phyloP scores from a whole-genome alignment of 2,329 filamentous ascomycete genomes.

The Massarina eburnea region DNA sequence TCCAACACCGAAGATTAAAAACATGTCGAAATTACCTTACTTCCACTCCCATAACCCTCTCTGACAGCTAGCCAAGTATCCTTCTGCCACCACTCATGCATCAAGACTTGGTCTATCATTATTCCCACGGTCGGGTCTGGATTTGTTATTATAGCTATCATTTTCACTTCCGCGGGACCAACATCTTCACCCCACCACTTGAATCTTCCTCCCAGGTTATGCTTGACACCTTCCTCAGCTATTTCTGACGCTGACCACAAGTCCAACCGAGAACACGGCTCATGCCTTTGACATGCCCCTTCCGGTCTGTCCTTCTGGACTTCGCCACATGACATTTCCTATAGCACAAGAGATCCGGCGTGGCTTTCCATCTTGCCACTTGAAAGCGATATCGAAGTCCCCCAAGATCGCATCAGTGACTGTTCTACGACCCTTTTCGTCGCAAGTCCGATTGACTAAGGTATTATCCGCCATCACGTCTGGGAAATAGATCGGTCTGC shows the following conservation, averaged over 20 bases:
- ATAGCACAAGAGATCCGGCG: constrained; percentile 30
- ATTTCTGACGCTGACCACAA: constrained; percentile 38
- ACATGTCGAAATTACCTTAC: no score
- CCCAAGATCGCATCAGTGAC: constrained; percentile 39
- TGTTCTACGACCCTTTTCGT: constrained; percentile 34
- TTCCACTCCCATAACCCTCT: constrained; percentile 7
- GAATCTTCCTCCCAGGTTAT: constrained; percentile 33
- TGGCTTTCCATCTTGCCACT: constrained; percentile 28
- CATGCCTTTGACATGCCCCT: constrained; percentile 38
- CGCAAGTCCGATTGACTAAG: constrained; percentile 39
- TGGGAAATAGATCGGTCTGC: constrained; percentile 26
- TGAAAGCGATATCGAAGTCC: constrained; percentile 42
- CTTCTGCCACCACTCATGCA: constrained; percentile 35
- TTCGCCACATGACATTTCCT: constrained; percentile 46
- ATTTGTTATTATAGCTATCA: constrained; percentile 42
- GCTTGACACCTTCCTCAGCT: constrained; percentile 28
- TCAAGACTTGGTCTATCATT: constrained; percentile 39
- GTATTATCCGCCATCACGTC: constrained; percentile 48
- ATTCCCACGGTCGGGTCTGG: constrained; percentile 34
- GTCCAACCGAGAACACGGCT: constrained; percentile 43
- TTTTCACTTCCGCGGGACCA: constrained; percentile 24
- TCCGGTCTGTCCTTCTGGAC: constrained; percentile 43
- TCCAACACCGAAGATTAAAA: no score
- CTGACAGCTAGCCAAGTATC: constrained; percentile 12
- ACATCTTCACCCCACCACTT: constrained; percentile 30